Evolutionary conservation across 331 rosid genomes (phyloP).

Genomic region (Quercus phellos): DNA sequence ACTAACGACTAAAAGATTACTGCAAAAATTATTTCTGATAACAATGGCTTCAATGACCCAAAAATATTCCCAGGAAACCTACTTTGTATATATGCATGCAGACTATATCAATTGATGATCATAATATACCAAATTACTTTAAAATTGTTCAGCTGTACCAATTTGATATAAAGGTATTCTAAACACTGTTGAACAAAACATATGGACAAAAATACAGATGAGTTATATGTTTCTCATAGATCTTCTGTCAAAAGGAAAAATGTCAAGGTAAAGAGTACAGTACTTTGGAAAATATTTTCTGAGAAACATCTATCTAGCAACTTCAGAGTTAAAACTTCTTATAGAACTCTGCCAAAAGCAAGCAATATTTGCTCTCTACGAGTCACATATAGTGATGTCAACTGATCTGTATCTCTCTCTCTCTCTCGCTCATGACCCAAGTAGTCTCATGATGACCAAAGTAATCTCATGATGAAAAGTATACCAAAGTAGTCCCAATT

Average conservation of each 20-base stretch:
- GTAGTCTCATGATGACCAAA: background rate
- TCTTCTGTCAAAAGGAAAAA: background rate
- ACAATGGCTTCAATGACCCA: background rate
- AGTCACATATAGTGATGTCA: background rate
- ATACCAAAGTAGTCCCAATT: background rate
- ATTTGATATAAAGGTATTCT: background rate
- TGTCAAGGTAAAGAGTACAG: background rate
- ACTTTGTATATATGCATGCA: background rate
- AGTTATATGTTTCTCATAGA: background rate
- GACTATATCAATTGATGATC: background rate
- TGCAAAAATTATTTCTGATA: background rate
- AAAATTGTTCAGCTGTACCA: background rate
- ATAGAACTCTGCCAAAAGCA: background rate
- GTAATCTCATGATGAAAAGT: background rate
- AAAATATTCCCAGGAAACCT: background rate
- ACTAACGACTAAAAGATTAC: background rate
- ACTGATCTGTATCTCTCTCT: background rate
- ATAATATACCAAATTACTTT: background rate
- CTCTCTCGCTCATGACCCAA: background rate
- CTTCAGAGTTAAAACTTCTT: background rate
- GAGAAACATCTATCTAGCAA: background rate
- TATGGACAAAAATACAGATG: background rate
- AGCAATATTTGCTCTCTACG: background rate
- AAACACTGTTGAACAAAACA: background rate
- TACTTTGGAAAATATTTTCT: background rate